Evolutionary conservation across 495 filamentous ascomycete species (phyloP), one percentile per base, ranked within the genome.

Genomic region (Trichoderma orchidacearum): DNA sequence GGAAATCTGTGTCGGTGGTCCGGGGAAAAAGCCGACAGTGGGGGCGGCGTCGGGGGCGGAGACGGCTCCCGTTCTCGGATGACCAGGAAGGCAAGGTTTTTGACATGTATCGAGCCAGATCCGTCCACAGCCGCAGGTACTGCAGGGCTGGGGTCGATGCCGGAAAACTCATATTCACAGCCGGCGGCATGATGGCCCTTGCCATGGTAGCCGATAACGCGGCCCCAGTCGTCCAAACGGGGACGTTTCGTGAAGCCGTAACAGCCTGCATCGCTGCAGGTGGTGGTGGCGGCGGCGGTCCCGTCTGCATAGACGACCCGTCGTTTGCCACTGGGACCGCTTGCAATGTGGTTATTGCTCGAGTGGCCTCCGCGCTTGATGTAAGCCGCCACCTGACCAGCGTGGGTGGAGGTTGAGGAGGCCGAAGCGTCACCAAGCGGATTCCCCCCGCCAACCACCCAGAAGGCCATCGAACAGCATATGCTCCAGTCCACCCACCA

Each of bases 381-480:
- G 41, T 48, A 48, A 48, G 41, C 41, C 17, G 41, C 41, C 41
- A 48, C 51, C 51, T 30, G 51, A 31, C 28, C 51, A 30, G 12
- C 27, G 30, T 5, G 17, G n/a, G 45, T 23, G 32, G 32, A 35
- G 32, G 32, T 13, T 35, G 41, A 48, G 6, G 41, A 48, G n/a
- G 29, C 25, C 25, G 51, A 17, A 34, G 53, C 30, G 30, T 55
- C 31, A 34, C 32, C 53, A 55, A 34, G 53, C 53, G 53, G 30
- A 35, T 27, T 35, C n/a, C 53, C 45, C 28, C 56, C 56, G 56
- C 45, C 56, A 21, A 57, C 56, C 31, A 57, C 36, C 56, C 56
- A 57, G 30, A 57, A 57, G 27, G 57, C 57, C 57, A 58, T 58
- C 13, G 57, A 36, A 54, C 57, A 48, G 41, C 41, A 48, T 48